A percentile compares a stretch with the other conserved stretches of the same genome.
Conservation (phyloP, 2,329 filamentous ascomycete species). For the Fusarium sp. region DNA sequence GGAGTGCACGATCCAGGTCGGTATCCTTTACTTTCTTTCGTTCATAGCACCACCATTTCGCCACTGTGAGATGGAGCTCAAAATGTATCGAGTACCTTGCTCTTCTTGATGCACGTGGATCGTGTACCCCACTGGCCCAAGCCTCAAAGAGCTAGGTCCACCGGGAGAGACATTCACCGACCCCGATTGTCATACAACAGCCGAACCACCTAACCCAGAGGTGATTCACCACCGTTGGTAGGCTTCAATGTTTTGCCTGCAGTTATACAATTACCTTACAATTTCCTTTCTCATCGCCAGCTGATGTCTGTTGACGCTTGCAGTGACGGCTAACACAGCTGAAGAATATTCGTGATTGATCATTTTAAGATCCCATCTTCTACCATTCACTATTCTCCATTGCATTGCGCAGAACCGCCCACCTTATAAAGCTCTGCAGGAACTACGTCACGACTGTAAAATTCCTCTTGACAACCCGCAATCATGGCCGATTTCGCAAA, state of each 20-base stretch:
- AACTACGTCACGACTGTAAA: slow-evolving; percentile 33
- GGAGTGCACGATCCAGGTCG: not conserved
- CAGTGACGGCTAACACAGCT: slow-evolving; percentile 32
- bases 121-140: slow-evolving; percentile 20
- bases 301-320: slow-evolving; percentile 26
- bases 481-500: slow-evolving; percentile 49
- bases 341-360: slow-evolving; percentile 16
- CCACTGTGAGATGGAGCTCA: not conserved
- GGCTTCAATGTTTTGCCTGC: slow-evolving; percentile 10
- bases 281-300: slow-evolving; percentile 15
- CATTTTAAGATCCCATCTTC: slow-evolving; percentile 7
- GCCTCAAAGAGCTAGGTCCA: slow-evolving; percentile 28
- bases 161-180: slow-evolving; percentile 42
- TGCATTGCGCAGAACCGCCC: not conserved
- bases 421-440: not conserved
- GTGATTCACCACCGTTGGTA: slow-evolving; percentile 19
- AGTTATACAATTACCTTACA: slow-evolving; percentile 3
- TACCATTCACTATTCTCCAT: slow-evolving; percentile 9
- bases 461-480: slow-evolving; percentile 6
- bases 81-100: slow-evolving; percentile 16
- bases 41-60: not conserved
- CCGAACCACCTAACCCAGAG: slow-evolving; percentile 17
- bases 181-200: slow-evolving; percentile 35
- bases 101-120: slow-evolving; percentile 9
- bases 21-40: not conserved